Base-by-base conservation (phyloP, 805 yeast species). In the Gaillardinia entomophila region DNA sequence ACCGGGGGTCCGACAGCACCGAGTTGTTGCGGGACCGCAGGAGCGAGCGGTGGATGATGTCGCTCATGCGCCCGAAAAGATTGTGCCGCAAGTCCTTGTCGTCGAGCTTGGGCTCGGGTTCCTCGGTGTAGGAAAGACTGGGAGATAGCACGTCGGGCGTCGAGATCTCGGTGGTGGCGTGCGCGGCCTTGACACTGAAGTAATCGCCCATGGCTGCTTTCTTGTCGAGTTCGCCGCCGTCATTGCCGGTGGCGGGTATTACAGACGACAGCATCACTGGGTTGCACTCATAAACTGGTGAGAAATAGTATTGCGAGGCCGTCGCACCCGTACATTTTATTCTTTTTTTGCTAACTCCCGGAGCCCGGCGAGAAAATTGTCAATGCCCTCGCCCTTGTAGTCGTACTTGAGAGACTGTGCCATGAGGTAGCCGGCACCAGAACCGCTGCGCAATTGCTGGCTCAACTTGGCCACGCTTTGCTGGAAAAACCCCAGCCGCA, bases 341-440 rank as follows among this genome's bases (percentile, higher is more conserved):
- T n/a, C n/a, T n/a, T 44, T 41, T 27, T 44, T 41, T 17, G 52
- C 47, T 34, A 44, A 26, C 31, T 52, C 46, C 33, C 74, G 55
- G 8, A 68, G 49, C 4, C 74, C 75, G 12, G 49, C 43, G 40
- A 77, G 49, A 37, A 73, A 75, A 11, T 68, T 68, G 24, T 62
- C 70, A 23, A 75, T 52, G 1, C 82, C 82, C 47, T 77, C 82
- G 7, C 80, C 81, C 7, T 50, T 32, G 41, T 77, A 77, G 4
- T 58, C 66, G 42, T 60, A 60, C n/a, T 68, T 71, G 26, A 75
- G 57, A 25, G 73, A 62, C 34, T 60, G 63, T 20, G 81, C 57
- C 25, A 77, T 62, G 26, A 75, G 41, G 37, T 55, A 60, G 4
- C 79, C 76, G 10, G 74, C 71, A 8, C 74, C 75, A 12, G 51